Evolutionary conservation across 495 filamentous ascomycete species (phyloP), one percentile per base, ranked within the genome.

Genomic region (Penicillium steckii): DNA sequence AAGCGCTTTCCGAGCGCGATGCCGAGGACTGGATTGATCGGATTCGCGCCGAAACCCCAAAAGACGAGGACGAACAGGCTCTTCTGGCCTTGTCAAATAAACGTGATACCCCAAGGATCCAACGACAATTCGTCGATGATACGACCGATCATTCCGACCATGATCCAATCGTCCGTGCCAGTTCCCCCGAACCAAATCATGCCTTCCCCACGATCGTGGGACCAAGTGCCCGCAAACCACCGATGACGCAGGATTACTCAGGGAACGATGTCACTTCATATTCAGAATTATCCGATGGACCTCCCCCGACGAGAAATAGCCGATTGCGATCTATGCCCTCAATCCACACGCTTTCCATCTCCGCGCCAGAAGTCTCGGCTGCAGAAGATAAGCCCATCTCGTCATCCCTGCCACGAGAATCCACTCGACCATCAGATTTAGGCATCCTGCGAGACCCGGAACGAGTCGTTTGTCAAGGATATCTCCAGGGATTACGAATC

Each of bases 381-480:
- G 63, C 62, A 1, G 57, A 61, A 25, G 61, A 64, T 8, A 62
- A 56, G 48, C 64, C 62, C 33, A 52, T 67, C 41, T 41, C 51
- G 12, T 26, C 45, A 30, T 43, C 58, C 5, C 52, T 67, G 29
- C 71, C 74, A 15, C 75, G 80, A 32, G 87, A 85, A 50, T 58
- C 69, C 12, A 85, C 80, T 61, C 81, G 85, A 52, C 65, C 71
- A 35, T 83, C 82, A 56, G 73, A 72, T 2, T 70, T 78, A 22
- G 76, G 80, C 25, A 72, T 78, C 45, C 59, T 85, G 18, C 77
- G 80, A 26, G 82, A 91, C 61, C 80, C 75, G 55, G 85, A 88
- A 56, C 77, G 91, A 26, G 87, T 97, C 17, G 81, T 97, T 37
- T 96, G 89, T 81, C 90, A 97, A 66, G 90, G 93, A 17, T 93